These are phyloP conservation scores for Lactarius pseudohatsudake DNA, from an alignment of 768 basidiomycete species.

Conservation along the genomic window DNA sequence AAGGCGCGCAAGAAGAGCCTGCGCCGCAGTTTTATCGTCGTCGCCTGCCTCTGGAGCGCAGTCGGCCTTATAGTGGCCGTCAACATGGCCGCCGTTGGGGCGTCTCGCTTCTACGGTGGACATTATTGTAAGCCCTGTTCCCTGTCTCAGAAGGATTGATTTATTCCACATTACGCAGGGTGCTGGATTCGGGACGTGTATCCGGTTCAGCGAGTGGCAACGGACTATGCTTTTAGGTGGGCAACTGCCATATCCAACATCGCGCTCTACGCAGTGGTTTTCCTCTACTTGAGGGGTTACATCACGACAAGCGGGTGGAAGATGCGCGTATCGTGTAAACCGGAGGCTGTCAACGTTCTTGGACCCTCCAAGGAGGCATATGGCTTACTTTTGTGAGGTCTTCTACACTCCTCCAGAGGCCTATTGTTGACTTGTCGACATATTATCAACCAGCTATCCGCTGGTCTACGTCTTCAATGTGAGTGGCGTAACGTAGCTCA, in stretches of 20 bases:
- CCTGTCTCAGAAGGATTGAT: neutral
- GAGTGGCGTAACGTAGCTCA: conserved; percentile 5
- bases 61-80: conserved; percentile 41
- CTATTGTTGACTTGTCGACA: neutral
- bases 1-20: conserved; percentile 2
- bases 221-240: conserved; percentile 55
- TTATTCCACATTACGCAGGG: conserved; percentile 36
- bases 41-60: conserved; percentile 40
- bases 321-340: conserved; percentile 26
- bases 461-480: conserved; percentile 43
- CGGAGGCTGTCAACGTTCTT: neutral
- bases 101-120: conserved; percentile 42
- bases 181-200: conserved; percentile 47
- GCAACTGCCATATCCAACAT: conserved; percentile 42
- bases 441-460: conserved; percentile 41
- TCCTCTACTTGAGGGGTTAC: conserved; percentile 42
- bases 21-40: conserved; percentile 26
- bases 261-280: conserved; percentile 45
- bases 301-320: conserved; percentile 36
- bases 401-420: neutral
- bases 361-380: neutral
- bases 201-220: conserved; percentile 41
- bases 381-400: conserved; percentile 5
- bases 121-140: conserved; percentile 40
- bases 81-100: conserved; percentile 35